Base-by-base conservation (phyloP, 768 basidiomycete species). In the Boletus sensibilis region DNA sequence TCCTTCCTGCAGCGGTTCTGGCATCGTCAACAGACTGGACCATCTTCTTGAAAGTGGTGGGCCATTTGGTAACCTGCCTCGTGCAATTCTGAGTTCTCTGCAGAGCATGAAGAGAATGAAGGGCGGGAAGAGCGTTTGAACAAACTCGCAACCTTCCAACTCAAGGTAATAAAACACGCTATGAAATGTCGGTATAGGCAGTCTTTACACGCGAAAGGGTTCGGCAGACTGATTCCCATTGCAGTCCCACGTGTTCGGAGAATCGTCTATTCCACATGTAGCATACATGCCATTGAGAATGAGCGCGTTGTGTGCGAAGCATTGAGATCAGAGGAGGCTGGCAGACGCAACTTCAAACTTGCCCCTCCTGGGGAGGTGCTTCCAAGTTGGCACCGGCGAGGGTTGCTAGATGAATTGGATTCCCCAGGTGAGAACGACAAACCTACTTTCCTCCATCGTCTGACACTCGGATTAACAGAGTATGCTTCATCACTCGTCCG, bases 201-300 rank as follows among this genome's bases (percentile, higher is more conserved):
- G 11, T 41, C 41, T 52, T 52, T 53, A 52, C 31, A 41, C 37
- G 33, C 23, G 10, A 44, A 29, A 12, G 51, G 21, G 13, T 46
- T 56, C 52, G 25, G 53, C 48, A 48, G 27, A 35, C 58, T 69
- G 35, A 54, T 46, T 31, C 40, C 29, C 40, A 39, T 27, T 48
- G 20, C 61, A 96, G 94, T 95, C 72, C 87, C 92, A 2, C 78
- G 78, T 39, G 90, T 86, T 35, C 73, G 79, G 55, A 85, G 82
- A 63, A 92, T 99, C 64, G 94, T 94, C 27, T 98, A 99, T 72
- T 98, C 95, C 23, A 99, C 97, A n/a, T 99, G 96, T 69, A 97
- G 94, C 59, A 78, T 97, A 45, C 88, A 98, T 72, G 82, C 90
- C 14, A 82, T 81, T 40, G 97, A 99, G 68, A 95, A 99, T 72